Evolutionary conservation across 495 filamentous ascomycete genomes (phyloP).

Genomic region (Astrocystis sublimbata): DNA sequence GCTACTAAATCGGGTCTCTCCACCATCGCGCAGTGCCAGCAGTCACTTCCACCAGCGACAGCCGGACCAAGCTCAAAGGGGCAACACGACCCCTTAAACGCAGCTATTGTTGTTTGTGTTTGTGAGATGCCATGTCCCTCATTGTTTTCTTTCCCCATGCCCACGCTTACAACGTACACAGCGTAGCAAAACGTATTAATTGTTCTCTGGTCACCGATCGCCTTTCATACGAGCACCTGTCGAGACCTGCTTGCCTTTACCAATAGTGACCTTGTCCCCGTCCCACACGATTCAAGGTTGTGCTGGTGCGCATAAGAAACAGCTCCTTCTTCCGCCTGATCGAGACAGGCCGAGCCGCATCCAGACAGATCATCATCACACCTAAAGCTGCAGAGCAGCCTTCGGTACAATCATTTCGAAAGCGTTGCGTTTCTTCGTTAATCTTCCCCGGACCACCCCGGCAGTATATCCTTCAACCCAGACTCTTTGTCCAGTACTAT

Average conservation of each 20-base stretch:
- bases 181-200: background rate
- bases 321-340: background rate
- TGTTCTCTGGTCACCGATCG: conserved; percentile 10
- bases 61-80: conserved; percentile 14
- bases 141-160: background rate
- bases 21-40: no score
- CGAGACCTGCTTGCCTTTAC: conserved; percentile 6
- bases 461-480: background rate
- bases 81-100: conserved; percentile 24
- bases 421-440: conserved; percentile 5
- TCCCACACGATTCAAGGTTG: background rate
- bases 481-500: background rate
- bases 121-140: conserved; percentile 4
- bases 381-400: conserved; percentile 29
- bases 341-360: conserved; percentile 17
- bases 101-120: no score
- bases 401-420: conserved; percentile 14
- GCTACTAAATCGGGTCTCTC: background rate
- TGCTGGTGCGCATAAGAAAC: conserved; percentile 8
- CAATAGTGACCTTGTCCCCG: conserved; percentile 3
- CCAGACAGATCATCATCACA: conserved; percentile 15
- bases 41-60: background rate
- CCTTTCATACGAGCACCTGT: background rate
- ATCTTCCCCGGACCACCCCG: background rate
- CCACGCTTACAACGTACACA: no score